Base-by-base conservation (phyloP, 495 filamentous ascomycete genomes). In the Aspergillus wentii region DNA sequence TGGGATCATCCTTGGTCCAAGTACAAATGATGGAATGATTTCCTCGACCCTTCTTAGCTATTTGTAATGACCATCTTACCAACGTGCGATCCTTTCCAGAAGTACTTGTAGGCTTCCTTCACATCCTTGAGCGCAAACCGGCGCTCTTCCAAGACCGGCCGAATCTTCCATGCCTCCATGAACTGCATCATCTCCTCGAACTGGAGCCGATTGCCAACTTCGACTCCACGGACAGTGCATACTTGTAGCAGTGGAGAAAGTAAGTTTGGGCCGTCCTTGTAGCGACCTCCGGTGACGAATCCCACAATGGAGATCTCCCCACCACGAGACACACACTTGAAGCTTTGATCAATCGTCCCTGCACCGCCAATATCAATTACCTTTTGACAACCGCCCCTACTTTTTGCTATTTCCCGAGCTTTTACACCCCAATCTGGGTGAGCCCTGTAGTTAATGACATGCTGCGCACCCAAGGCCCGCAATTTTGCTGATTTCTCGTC, bases 351-450 rank as follows among this genome's bases (percentile, higher is more conserved):
- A 32, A 72, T 48, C 0, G 68, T 70, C 11, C 44, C 44, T n/a
- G 63, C 52, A 4, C 69, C 69, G 13, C 71, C 76, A 14, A 82
- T 60, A 48, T 82, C 76, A 23, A 82, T 40, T 18, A 86, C 52
- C 35, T 76, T 62, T 47, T 82, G 64, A 7, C 84, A 69, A 8
- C 81, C 82, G 9, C 40, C 49, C 4, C 62, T 66, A 16, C 46
- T 47, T 2, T 65, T 64, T 3, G 78, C 78, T 13, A 82, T 46
- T 22, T 55, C 52, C 48, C 67, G 69, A 8, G 78, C 81, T 3
- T 64, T 67, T 51, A 74, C 65, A 35, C 80, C 80, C 81, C 81
- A 84, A 44, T 76, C 69, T 5, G 57, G n/a, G 29, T 74, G 65
- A 26, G 74, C 68, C 30, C 65, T 65, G 60, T 84, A 85, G 59